Conservation (phyloP, 1,139 yeast species). For the Pichia sp. region DNA sequence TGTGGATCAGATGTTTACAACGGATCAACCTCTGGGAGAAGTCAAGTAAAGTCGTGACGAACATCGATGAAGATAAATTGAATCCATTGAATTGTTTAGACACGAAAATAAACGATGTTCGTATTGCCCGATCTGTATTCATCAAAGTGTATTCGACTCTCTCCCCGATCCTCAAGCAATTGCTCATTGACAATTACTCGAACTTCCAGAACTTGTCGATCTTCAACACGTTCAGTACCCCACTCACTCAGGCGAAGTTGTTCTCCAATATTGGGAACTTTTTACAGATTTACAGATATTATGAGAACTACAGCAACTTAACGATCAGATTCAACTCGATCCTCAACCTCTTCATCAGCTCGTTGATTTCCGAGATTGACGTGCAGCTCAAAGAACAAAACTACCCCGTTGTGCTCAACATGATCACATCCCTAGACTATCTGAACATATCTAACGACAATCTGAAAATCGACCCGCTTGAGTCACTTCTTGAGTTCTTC, state of each 20-base stretch:
- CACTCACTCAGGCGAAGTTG: constrained; percentile 47
- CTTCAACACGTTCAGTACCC: constrained; percentile 47
- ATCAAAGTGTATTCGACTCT: constrained; percentile 43
- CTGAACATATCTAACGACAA: constrained; percentile 35
- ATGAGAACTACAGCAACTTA: constrained; percentile 34
- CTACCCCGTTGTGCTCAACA: constrained; percentile 29
- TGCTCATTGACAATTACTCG: constrained; percentile 45
- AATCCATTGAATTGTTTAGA: constrained; percentile 30
- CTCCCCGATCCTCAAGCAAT: constrained; percentile 46
- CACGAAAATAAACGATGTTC: constrained; percentile 36
- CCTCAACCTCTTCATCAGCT: constrained; percentile 73
- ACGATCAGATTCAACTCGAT: constrained; percentile 48
- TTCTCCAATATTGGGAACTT: constrained; percentile 32
- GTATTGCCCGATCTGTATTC: constrained; percentile 45
- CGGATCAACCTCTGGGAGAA: constrained; percentile 50
- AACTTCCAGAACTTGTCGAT: constrained; percentile 43
- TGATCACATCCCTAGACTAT: constrained; percentile 37
- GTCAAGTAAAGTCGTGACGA: constrained; percentile 12
- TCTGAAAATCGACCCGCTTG: constrained; percentile 41
- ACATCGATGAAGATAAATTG: constrained; percentile 19
- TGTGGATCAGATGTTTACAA: constrained; percentile 54
- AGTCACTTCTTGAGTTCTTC: constrained; percentile 44
- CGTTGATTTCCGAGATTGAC: constrained; percentile 70
- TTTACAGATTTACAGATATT: constrained; percentile 38
- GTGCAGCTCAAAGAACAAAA: constrained; percentile 54